Evolutionary conservation across 2,329 filamentous ascomycete genomes (phyloP), one percentile per base, ranked within the genome.

Genomic region (Aspergillus sclerotialis): DNA sequence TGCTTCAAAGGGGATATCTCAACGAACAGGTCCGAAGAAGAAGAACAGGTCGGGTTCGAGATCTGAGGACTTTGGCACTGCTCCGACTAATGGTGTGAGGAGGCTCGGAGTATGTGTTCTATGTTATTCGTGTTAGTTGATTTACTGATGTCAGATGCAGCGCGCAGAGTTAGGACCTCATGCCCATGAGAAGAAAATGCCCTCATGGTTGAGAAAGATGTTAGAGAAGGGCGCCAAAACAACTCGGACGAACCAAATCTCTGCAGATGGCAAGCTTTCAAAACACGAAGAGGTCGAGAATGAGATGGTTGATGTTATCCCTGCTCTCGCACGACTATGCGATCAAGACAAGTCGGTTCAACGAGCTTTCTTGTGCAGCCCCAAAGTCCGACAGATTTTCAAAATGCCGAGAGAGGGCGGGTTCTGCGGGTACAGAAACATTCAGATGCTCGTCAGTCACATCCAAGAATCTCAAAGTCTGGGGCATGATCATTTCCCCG

Each of bases 381-480:
- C 82, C 1, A 69, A 71, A 30, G 82, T 87, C 0, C 72, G 79
- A 31, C 89, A 95, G 52, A 73, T 96, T 16, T 85, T 84, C 33
- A 94, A 94, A 52, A 70, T 93, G 33, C 75, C 72, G n/a, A 72
- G 69, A 40, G 89, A 94, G 64, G 88, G 88, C 14, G 84, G 87
- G 5, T 96, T 96, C 56, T 96, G 90, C 55, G 90, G 90, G 3
- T 96, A 95, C 56, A 76, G 90, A 26, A 96, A 94, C 53, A 93
- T 94, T 19, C 92, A 96, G 57, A 93, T 93, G 80, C 62, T 95
- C 46, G 67, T 82, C 10, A 90, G 88, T 0, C 89, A 86, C 55
- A 76, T 95, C 13, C 75, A 80, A 38, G 74, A 72, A 7, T 64
- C 75, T 1, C 58, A 66, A 25, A 68, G 68, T 9, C 61, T 68